Evolutionary conservation across 2,329 filamentous ascomycete genomes (phyloP).

Genomic region (Alternaria arborescens): DNA sequence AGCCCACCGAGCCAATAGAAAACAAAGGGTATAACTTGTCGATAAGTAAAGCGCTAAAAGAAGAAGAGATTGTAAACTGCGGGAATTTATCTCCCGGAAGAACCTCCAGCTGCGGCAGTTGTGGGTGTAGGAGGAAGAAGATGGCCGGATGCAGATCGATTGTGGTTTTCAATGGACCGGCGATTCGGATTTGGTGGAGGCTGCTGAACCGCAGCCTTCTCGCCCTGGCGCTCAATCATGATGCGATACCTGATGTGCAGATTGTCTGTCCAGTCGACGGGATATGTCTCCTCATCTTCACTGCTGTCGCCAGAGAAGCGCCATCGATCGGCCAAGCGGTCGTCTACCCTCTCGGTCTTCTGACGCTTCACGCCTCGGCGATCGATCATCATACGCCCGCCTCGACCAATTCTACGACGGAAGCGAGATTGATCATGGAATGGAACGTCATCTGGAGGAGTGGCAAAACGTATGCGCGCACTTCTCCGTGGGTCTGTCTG

Average conservation of each 20-base stretch:
- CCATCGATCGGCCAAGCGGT: conserved; percentile 61
- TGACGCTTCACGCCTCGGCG: conserved; percentile 72
- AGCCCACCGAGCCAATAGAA: conserved; percentile 31
- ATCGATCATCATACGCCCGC: conserved; percentile 88
- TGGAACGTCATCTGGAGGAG: conserved; percentile 50
- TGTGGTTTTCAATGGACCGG: conserved; percentile 46
- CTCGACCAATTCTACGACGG: conserved; percentile 82
- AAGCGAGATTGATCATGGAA: conserved; percentile 68
- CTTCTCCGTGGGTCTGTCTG: conserved; percentile 35
- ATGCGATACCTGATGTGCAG: conserved; percentile 66
- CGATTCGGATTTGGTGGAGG: conserved; percentile 34
- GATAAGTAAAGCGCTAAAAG: conserved; percentile 22
- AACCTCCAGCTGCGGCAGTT: conserved; percentile 16
- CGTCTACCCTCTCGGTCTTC: conserved; percentile 40
- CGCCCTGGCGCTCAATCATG: conserved; percentile 57
- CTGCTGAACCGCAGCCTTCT: conserved; percentile 46
- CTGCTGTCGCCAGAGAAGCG: conserved; percentile 89
- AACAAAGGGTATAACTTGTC: conserved; percentile 46
- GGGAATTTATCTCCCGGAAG: conserved; percentile 20
- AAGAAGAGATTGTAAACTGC: conserved; percentile 7
- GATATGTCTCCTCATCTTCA: conserved; percentile 77
- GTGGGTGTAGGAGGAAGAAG: conserved; percentile 46
- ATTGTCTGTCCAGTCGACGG: conserved; percentile 73
- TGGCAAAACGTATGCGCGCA: conserved; percentile 48
- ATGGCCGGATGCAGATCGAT: conserved; percentile 48